Evolutionary conservation across 306 rosid species (phyloP).

Genomic region (Cucumis hystrix): DNA sequence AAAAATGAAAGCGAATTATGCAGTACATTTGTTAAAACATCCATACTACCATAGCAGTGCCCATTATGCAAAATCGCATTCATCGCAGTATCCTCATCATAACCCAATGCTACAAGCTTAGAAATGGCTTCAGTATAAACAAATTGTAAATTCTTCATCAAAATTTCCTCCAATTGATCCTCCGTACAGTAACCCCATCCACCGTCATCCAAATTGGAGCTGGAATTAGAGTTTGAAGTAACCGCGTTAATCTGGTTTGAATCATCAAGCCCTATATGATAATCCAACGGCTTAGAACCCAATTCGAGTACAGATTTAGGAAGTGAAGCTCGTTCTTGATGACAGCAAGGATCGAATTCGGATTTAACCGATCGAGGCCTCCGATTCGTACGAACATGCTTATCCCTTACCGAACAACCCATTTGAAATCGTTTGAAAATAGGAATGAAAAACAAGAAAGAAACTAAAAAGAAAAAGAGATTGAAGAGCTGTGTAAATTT

Average conservation of each 20-base stretch:
- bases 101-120: slow-evolving; percentile 69
- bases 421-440: slow-evolving; percentile 13
- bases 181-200: slow-evolving; percentile 93
- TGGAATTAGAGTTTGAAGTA: slow-evolving; percentile 16
- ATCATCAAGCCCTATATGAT: slow-evolving; percentile 22
- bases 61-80: slow-evolving; percentile 68
- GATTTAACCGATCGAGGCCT: slow-evolving; percentile 38
- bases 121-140: slow-evolving; percentile 61
- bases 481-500: not conserved
- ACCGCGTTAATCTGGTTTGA: slow-evolving; percentile 22
- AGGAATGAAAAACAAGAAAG: not conserved
- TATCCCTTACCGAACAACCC: slow-evolving; percentile 85
- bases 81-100: slow-evolving; percentile 53
- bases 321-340: slow-evolving; percentile 38
- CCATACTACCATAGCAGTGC: slow-evolving; percentile 82
- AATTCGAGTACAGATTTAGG: slow-evolving; percentile 63
- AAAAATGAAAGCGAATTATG: slow-evolving; percentile 60
- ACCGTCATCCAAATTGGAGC: slow-evolving; percentile 34
- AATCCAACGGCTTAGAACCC: slow-evolving; percentile 43
- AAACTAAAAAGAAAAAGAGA: not conserved
- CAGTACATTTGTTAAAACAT: slow-evolving; percentile 58
- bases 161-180: slow-evolving; percentile 76
- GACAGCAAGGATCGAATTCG: slow-evolving; percentile 32
- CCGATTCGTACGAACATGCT: slow-evolving; percentile 72
- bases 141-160: slow-evolving; percentile 54